Base-by-base conservation (phyloP, 768 basidiomycete species). In the Stropharia rugosoannulata region DNA sequence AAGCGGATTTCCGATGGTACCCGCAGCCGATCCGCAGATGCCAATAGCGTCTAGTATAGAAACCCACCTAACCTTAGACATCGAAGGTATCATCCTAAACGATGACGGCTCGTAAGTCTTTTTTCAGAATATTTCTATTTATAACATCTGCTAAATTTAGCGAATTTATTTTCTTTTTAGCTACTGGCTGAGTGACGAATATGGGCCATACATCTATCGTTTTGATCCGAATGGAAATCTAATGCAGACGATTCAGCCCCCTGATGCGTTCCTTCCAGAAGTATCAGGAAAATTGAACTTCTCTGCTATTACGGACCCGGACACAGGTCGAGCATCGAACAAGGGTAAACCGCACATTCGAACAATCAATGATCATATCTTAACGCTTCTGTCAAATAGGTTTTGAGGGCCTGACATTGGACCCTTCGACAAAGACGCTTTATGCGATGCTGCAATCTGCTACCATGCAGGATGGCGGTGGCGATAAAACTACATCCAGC, bases 161-260 rank as follows among this genome's bases (percentile, higher is more conserved):
- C 6, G 2, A 22, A 46, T 25, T 36, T 29, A 43, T 32, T 37
- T 22, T 9, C 19, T 16, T 19, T n/a, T 41, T 43, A 84, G 82
- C 0, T 84, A 77, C 66, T 88, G 83, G 84, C 72, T 81, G 36
- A 82, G 81, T 57, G 86, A 87, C 65, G 86, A 88, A 67, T 87
- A 87, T 60, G 86, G 85, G 2, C 83, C 84, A 4, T 83, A 84
- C 63, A 82, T 87, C 59, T 85, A 87, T 66, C 75, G 70, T 15
- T 81, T 80, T 66, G 68, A 73, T 0, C 62, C 73, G 1, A 62
- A 68, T 29, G 84, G 85, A 2, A 59, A 73, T 2, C 68, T 86
- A 5, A 64, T 86, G n/a, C 74, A 80, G 61, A 80, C 81, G 3
- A 84, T 88, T 45, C 75, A 81, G 62, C 84, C 85, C 0, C 85